Base-by-base conservation (phyloP, 495 filamentous ascomycete species). In the Tetracladium setigerum region DNA sequence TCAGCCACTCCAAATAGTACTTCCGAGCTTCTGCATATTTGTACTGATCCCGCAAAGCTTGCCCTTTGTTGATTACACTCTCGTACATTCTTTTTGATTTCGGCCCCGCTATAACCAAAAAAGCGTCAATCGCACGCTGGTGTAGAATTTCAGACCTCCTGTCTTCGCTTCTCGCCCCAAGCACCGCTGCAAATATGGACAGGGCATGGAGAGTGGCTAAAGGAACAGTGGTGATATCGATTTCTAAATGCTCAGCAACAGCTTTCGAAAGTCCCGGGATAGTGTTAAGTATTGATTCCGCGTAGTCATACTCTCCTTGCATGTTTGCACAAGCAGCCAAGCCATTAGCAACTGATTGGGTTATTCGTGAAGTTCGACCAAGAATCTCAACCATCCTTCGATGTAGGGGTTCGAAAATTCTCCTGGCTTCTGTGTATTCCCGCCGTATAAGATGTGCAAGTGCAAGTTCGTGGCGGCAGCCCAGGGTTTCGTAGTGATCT, bases 41-140 rank as follows among this genome's bases (percentile, higher is more conserved):
- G n/a, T n/a, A n/a, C n/a, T n/a, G n/a, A n/a, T n/a, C n/a, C n/a
- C n/a, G n/a, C n/a, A n/a, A n/a, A n/a, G n/a, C n/a, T n/a, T n/a
- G n/a, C n/a, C n/a, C n/a, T n/a, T n/a, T n/a, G n/a, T n/a, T n/a
- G n/a, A n/a, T n/a, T n/a, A n/a, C n/a, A n/a, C n/a, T n/a, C n/a
- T n/a, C n/a, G n/a, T n/a, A n/a, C n/a, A n/a, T n/a, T n/a, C n/a
- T n/a, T n/a, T n/a, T n/a, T n/a, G n/a, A n/a, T n/a, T n/a, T n/a
- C n/a, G n/a, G n/a, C n/a, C n/a, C n/a, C n/a, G n/a, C n/a, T n/a
- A n/a, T n/a, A n/a, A n/a, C n/a, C n/a, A n/a, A n/a, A n/a, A n/a
- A n/a, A n/a, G 38, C 38, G 36, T 41, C 18, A 41, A 41, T 41
- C 12, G 24, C 38, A 41, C 38, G 38, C 15, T 41, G 38, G 38